Base-by-base conservation (phyloP, 306 rosid species). In the Quercus bicolor region DNA sequence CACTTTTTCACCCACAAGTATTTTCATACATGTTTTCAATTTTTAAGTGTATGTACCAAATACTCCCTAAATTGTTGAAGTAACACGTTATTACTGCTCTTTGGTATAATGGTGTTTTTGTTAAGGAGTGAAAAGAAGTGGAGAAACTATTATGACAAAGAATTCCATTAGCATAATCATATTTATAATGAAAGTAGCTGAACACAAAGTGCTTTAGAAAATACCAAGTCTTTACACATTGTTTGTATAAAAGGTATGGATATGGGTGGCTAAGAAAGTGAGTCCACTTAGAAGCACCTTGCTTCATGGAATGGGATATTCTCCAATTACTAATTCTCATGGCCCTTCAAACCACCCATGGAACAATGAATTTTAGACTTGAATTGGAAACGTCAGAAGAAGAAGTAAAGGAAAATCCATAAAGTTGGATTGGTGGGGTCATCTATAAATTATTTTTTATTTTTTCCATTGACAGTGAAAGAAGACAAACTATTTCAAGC, bases 211-310 rank as follows among this genome's bases (percentile, higher is more conserved):
- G 88, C 80, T 84, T 80, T 84, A 76, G 64, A 45, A 80, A 79
- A 84, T 81, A 64, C 79, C 87, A 84, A 56, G 77, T 79, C 84
- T 40, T 60, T 75, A 66, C 23, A 23, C 65, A 76, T 66, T 29
- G 78, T 79, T 52, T 56, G 87, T 65, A 74, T 75, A 48, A 62
- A 37, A 62, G 40, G 79, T 56, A 76, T 55, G 75, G 56, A 88
- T 74, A 77, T 37, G 55, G 81, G 80, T 78, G 88, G 81, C 88
- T 82, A 60, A 77, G 74, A 83, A 88, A 86, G 88, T 21, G 74
- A 86, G 16, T 85, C 92, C 94, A 91, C 92, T 87, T 21, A 61
- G 54, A 77, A 78, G 79, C 90, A 86, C 84, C 83, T 79, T 71
- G 65, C 75, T 85, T 60, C 75, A 75, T 77, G 79, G 85, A 86